Evolutionary conservation across 2,329 filamentous ascomycete species (phyloP).

Genomic region (Dothidotthia symphoricarpi): DNA sequence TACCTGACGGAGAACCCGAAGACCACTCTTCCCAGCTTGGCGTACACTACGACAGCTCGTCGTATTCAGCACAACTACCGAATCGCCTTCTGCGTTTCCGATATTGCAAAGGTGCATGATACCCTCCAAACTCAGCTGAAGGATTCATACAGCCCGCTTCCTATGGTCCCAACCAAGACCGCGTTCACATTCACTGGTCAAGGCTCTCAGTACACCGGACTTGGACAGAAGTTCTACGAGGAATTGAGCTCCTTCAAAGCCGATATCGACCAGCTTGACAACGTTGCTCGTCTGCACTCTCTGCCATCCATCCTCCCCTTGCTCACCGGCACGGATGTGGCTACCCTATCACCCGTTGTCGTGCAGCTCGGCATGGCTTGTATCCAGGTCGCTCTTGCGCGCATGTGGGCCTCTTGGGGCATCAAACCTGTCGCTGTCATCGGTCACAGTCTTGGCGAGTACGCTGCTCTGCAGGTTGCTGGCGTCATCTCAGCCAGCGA

Average conservation of each 20-base stretch:
- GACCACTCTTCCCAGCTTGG: slow-evolving; percentile 49
- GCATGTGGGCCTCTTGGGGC: slow-evolving; percentile 55
- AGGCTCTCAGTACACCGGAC: slow-evolving; percentile 53
- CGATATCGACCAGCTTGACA: slow-evolving; percentile 52
- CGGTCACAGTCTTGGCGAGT: slow-evolving; percentile 67
- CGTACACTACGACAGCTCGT: slow-evolving; percentile 54
- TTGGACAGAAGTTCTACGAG: slow-evolving; percentile 52
- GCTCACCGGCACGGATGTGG: slow-evolving; percentile 50
- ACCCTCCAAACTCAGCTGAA: slow-evolving; percentile 49
- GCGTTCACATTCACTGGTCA: slow-evolving; percentile 55
- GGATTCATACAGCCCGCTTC: slow-evolving; percentile 53
- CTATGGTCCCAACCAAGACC: slow-evolving; percentile 53
- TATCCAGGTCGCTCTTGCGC: slow-evolving; percentile 53
- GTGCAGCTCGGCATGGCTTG: slow-evolving; percentile 55
- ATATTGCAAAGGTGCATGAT: slow-evolving; percentile 49
- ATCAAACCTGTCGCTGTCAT: slow-evolving; percentile 55
- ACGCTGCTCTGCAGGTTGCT: slow-evolving; percentile 68
- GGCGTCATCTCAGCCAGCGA: slow-evolving; percentile 70
- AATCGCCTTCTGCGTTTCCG: slow-evolving; percentile 48
- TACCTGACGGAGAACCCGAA: slow-evolving; percentile 49
- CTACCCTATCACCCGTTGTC: slow-evolving; percentile 52
- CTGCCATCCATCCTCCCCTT: slow-evolving; percentile 53
- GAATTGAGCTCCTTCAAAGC: slow-evolving; percentile 49
- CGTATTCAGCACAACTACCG: slow-evolving; percentile 56
- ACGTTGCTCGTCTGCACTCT: slow-evolving; percentile 47